A percentile compares a stretch with the other conserved stretches of the same genome.
These are phyloP conservation scores for Strigomonas culicis DNA, from an alignment of 208 protist genomes.

Conservation along the genomic window DNA sequence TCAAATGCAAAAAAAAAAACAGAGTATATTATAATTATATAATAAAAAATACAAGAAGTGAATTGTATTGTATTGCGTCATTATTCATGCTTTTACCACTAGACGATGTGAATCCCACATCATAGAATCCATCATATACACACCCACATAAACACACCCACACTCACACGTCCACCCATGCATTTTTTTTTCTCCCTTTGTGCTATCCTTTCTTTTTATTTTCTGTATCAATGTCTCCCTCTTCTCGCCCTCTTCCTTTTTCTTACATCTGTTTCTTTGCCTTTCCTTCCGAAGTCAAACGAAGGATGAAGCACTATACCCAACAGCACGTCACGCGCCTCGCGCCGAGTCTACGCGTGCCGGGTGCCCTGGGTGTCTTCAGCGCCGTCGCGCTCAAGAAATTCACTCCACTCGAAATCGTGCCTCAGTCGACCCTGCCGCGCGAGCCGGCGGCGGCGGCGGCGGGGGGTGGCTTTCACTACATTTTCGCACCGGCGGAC, in stretches of 20 bases:
- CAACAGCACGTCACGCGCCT: background rate
- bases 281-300: background rate
- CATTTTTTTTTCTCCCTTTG: background rate
- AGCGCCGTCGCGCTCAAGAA: background rate
- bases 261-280: conserved; percentile 6
- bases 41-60: too few relatives aligned
- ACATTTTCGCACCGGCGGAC: background rate
- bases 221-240: background rate
- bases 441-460: too few relatives aligned
- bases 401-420: background rate
- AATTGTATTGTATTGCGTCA: too few relatives aligned
- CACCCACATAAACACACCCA: too few relatives aligned
- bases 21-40: too few relatives aligned
- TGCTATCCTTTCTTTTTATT: background rate
- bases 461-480: background rate
- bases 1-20: background rate
- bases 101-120: too few relatives aligned
- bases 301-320: too few relatives aligned
- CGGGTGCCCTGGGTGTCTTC: conserved; percentile 11
- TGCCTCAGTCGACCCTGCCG: too few relatives aligned
- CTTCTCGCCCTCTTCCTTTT: background rate
- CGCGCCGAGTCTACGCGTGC: background rate
- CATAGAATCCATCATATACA: too few relatives aligned
- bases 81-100: too few relatives aligned
- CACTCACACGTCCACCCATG: too few relatives aligned